Evolutionary conservation across 2,329 filamentous ascomycete genomes (phyloP), one percentile per base, ranked within the genome.

Genomic region (Diaporthe velutina): DNA sequence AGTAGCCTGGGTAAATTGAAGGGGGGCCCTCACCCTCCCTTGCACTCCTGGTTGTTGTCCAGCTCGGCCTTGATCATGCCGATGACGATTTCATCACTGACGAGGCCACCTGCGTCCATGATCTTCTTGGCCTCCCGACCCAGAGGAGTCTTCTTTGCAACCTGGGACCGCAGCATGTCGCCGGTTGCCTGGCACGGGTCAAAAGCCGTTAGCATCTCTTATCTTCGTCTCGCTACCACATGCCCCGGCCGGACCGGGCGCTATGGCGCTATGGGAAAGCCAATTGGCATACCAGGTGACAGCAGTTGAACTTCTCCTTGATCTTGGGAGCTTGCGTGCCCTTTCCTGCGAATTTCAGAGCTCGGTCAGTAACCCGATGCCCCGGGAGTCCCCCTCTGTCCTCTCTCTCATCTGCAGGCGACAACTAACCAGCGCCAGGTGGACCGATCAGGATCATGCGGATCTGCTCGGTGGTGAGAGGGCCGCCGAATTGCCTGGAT

Each of bases 1-100:
- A 33, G 38, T 28, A 57, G 60, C 4, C 33, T 40, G 9, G 10
- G 19, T 19, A 33, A 17, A 19, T 30, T 57, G 42, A 22, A 67
- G 4, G n/a, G 58, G 35, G 10, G 12, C 19, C 3, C 91, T 80
- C 90, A 98, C 96, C 97, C 97, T 86, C 96, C 96, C 88, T 94
- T 94, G 91, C 97, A 99, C 88, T 99, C 96, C 82, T 91, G 87
- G 89, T 99, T 99, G 87, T 90, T 93, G 82, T 97, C 94, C 70
- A 99, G 91, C 90, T 99, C 96, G 84, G 93, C 94, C 92, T 97
- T 96, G 89, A 99, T 99, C 97, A 99, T 99, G 86, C 96, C 95
- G 85, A 99, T 94, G 91, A 99, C 96, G 83, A 99, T 99, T 84
- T 98, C 96, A 86, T 99, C 97, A 85, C 95, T 98, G 84, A 99